These are phyloP conservation scores for Claviceps sp. DNA, from an alignment of 2,329 filamentous ascomycete genomes.

Conservation along the genomic window DNA sequence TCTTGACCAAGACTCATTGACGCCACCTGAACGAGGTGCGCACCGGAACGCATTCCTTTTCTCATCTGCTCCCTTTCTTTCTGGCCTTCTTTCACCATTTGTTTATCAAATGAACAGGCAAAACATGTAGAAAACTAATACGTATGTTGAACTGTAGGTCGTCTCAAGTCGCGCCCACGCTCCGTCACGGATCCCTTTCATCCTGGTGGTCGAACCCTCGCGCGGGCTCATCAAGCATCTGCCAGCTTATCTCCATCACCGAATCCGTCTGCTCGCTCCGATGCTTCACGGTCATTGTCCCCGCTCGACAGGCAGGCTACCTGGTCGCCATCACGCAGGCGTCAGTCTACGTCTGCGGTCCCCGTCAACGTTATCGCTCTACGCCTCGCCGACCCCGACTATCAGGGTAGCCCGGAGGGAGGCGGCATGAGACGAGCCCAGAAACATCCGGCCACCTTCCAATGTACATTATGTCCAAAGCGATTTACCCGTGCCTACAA, in stretches of 20 bases:
- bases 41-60: slow-evolving; percentile 1
- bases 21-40: slow-evolving; percentile 61
- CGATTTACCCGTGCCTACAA: slow-evolving; percentile 96
- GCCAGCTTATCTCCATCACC: slow-evolving; percentile 36
- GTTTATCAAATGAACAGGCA: too few species aligned
- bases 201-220: slow-evolving; percentile 27
- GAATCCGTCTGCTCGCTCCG: slow-evolving; percentile 30
- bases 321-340: slow-evolving; percentile 23
- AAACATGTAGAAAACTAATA: not conserved
- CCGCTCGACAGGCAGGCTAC: slow-evolving; percentile 40
- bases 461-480: slow-evolving; percentile 87
- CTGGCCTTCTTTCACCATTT: too few species aligned
- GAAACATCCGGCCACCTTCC: slow-evolving; percentile 95
- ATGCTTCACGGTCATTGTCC: slow-evolving; percentile 43
- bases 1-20: slow-evolving; percentile 67
- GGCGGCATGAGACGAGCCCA: slow-evolving; percentile 70
- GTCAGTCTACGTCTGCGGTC: slow-evolving; percentile 51
- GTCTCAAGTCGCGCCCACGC: slow-evolving; percentile 34
- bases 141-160: slow-evolving; percentile 21
- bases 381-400: slow-evolving; percentile 76
- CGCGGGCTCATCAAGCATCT: slow-evolving; percentile 25
- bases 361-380: slow-evolving; percentile 64
- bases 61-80: not conserved
- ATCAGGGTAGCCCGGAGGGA: slow-evolving; percentile 50
- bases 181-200: slow-evolving; percentile 49